Base-by-base conservation (phyloP, 768 basidiomycete species). In the Psilocybe cubensis region DNA sequence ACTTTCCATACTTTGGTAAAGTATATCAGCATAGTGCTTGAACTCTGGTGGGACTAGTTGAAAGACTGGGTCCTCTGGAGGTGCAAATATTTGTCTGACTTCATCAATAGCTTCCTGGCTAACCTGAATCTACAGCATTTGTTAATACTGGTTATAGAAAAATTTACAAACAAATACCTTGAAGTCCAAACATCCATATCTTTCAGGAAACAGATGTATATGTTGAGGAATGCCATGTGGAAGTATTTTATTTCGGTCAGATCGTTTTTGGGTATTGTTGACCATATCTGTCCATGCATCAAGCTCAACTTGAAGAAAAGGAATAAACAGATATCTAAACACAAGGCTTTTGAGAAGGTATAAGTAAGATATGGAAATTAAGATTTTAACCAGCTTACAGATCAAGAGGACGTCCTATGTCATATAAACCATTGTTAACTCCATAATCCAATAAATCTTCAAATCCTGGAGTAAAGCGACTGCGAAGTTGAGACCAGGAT, bases 391-490 rank as follows among this genome's bases (percentile, higher is more conserved):
- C 17, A 3, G 28, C 43, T 9, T 41, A 58, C 57, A 29, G 31
- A 45, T 57, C 56, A n/a, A 57, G 23, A 17, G 41, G 49, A 1
- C 56, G 49, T 6, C 45, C 51, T 6, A 31, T 38, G 20, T 58
- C 57, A 27, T 58, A 53, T 31, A 28, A 40, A 8, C 41, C 38
- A 23, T 51, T 47, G 10, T 17, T 58, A 1, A 74, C 38, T 1
- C 78, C 78, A 0, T 61, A 0, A 0, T 79, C 68, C 0, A 81
- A 58, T 0, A 75, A 52, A 8, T 64, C 57, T 44, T 82, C 75
- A 55, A 77, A 79, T 0, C 76, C 76, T 0, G 71, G 76, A 0
- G 72, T 64, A 45, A 73, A 81, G 0, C 63, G 57, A 0, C 64
- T 54, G 0, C 68, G 67, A 0, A 78, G 51, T 9, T 70, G 63